phyloP scores from a whole-genome alignment of 2,329 filamentous ascomycete genomes.

The Fusarium protoensiforme region DNA sequence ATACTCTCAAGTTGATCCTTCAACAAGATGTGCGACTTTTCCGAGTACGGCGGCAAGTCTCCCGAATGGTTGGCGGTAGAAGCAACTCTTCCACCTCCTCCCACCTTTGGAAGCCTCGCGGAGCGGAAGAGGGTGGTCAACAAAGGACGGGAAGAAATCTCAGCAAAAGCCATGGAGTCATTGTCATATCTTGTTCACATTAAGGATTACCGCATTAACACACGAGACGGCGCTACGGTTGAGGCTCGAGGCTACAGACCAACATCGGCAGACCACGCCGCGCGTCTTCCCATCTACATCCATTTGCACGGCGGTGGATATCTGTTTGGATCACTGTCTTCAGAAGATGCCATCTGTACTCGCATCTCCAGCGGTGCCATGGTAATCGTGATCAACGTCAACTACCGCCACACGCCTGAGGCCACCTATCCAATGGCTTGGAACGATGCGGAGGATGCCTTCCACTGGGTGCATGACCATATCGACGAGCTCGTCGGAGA shows the following conservation, averaged over 20 bases:
- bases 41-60: conserved; percentile 54
- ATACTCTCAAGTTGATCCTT: background rate
- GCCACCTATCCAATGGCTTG: conserved; percentile 61
- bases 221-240: conserved; percentile 18
- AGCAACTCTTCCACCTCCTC: conserved; percentile 5
- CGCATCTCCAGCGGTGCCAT: conserved; percentile 55
- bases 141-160: conserved; percentile 11
- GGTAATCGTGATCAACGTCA: conserved; percentile 63
- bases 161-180: conserved; percentile 17
- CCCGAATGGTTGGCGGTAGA: conserved; percentile 57
- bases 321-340: conserved; percentile 61
- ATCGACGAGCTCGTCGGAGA: conserved; percentile 20
- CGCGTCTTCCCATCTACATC: conserved; percentile 59
- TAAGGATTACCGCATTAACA: conserved; percentile 43
- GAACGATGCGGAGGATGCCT: conserved; percentile 64
- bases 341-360: conserved; percentile 64
- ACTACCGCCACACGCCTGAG: conserved; percentile 69
- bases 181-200: conserved; percentile 43
- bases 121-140: conserved; percentile 19
- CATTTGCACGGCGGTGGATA: conserved; percentile 68
- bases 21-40: conserved; percentile 38
- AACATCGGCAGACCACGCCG: conserved; percentile 38
- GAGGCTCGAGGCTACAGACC: conserved; percentile 31
- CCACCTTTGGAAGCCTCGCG: conserved; percentile 7
- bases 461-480: conserved; percentile 60